These are phyloP conservation scores for Melanogaster broomeanus DNA, from an alignment of 768 basidiomycete genomes.

Conservation along the genomic window DNA sequence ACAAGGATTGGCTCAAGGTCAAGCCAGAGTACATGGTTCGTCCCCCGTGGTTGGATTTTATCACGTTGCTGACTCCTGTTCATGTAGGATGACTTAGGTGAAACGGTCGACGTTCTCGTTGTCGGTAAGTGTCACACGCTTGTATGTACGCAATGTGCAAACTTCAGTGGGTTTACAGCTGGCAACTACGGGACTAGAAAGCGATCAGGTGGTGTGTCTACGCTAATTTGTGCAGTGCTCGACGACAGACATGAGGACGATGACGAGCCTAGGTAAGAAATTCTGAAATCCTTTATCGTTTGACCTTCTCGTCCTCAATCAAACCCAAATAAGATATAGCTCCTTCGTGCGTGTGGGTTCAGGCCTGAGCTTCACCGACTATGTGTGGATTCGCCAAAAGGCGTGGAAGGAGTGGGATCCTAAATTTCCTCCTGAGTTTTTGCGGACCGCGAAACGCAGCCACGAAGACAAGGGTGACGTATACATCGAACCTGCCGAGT, in stretches of 20 bases:
- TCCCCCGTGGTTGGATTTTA: not conserved
- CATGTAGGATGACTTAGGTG: conserved; percentile 82
- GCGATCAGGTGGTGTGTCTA: conserved; percentile 87
- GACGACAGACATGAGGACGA: conserved; percentile 62
- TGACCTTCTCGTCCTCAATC: not conserved
- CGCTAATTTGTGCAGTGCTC: conserved; percentile 86
- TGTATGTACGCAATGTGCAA: not conserved
- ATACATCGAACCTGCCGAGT: conserved; percentile 91
- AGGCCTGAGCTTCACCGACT: conserved; percentile 85
- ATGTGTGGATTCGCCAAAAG: conserved; percentile 77
- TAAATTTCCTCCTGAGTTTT: conserved; percentile 70
- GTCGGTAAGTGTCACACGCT: conserved; percentile 55
- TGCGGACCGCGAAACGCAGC: conserved; percentile 56
- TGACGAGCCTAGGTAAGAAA: conserved; percentile 60
- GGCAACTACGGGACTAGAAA: conserved; percentile 88
- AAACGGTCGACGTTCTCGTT: conserved; percentile 90
- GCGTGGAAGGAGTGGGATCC: conserved; percentile 84
- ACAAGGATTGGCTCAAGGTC: conserved; percentile 93
- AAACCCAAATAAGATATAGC: conserved; percentile 58
- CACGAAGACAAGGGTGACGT: conserved; percentile 87
- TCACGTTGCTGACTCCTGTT: not conserved
- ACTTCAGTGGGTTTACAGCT: conserved; percentile 40
- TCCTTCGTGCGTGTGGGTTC: conserved; percentile 90
- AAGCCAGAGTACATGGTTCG: conserved; percentile 86
- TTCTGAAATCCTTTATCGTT: not conserved